Conservation (phyloP, 1,139 yeast genomes). For the Geotrichum aggregatum region DNA sequence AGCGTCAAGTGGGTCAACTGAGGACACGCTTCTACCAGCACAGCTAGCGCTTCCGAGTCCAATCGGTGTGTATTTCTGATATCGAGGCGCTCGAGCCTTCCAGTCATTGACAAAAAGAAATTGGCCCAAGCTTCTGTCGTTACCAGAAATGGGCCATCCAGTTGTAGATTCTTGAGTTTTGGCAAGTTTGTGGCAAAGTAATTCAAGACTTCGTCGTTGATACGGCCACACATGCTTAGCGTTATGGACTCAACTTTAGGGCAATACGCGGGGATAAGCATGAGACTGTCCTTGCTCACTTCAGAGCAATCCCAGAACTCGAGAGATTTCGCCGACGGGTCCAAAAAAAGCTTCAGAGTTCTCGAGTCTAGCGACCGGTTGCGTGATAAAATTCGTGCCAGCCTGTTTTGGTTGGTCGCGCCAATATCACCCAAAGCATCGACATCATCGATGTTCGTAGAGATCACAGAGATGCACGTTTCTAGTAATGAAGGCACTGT, state of each 20-base stretch:
- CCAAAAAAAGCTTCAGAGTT: constrained; percentile 69
- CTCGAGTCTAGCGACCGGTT: constrained; percentile 71
- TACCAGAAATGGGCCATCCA: constrained; percentile 87
- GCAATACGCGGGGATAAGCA: constrained; percentile 71
- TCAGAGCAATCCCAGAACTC: constrained; percentile 93
- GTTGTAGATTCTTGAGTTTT: constrained; percentile 49
- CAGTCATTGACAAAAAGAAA: constrained; percentile 54
- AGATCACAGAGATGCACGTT: constrained; percentile 65
- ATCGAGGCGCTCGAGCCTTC: constrained; percentile 52
- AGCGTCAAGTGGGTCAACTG: constrained; percentile 51
- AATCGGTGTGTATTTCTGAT: constrained; percentile 81
- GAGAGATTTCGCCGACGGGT: constrained; percentile 51
- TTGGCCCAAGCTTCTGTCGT: constrained; percentile 71
- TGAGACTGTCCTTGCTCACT: constrained; percentile 60
- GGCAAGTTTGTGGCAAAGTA: constrained; percentile 59
- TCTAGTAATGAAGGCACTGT: constrained; percentile 71
- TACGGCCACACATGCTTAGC: constrained; percentile 87
- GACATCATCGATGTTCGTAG: constrained; percentile 69
- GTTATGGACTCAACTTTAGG: constrained; percentile 66
- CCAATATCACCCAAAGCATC: constrained; percentile 82
- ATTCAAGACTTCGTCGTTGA: constrained; percentile 69
- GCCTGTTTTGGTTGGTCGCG: constrained; percentile 55
- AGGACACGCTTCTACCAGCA: constrained; percentile 57
- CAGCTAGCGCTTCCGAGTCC: constrained; percentile 58
- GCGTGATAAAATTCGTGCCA: constrained; percentile 69